Evolutionary conservation across 306 rosid genomes (phyloP), one percentile per base, ranked within the genome.

Genomic region (Cucurbita ficifolia): DNA sequence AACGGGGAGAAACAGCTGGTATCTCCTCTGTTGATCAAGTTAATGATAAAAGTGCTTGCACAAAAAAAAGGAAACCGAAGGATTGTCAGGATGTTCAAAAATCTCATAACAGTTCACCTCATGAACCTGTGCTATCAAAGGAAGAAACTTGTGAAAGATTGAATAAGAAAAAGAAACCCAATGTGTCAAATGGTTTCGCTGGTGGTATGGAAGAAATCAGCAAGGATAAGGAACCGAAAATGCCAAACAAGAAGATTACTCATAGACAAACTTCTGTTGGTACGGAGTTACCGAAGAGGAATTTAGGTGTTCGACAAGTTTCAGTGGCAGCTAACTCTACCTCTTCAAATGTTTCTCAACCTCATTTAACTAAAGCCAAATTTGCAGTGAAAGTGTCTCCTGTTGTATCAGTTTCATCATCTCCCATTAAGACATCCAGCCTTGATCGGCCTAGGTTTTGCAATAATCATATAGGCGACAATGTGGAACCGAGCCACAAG

Each of bases 361-460:
- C 87, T 76, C 80, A 64, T 75, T 82, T 70, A 82, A 77, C 49
- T 14, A 85, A 84, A 72, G 82, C 81, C 75, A 78, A 87, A 72
- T 55, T 81, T 80, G 87, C 83, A 53, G 83, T 78, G 63, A 86
- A 79, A 80, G 84, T 81, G 69, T 92, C 92, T 24, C 88, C 97
- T 4, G 89, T 85, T 45, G 92, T 85, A 79, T 92, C 97, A 18
- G 90, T 88, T 76, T 83, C 96, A 45, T 89, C 97, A 3, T 88
- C 92, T 40, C 97, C 92, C 72, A 60, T 80, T 45, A 81, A 86
- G 85, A 67, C 83, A 40, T 77, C 81, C 74, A 82, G 85, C 71
- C 64, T 80, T 57, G 81, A 79, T 54, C 86, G 77, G 52, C 75
- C 58, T 79, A 78, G 72, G 49, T 58, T 35, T 72, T 58, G 70